These are phyloP conservation scores for Phaeosphaeriaceae sp. DNA, from an alignment of 2,329 filamentous ascomycete genomes.

Conservation along the genomic window DNA sequence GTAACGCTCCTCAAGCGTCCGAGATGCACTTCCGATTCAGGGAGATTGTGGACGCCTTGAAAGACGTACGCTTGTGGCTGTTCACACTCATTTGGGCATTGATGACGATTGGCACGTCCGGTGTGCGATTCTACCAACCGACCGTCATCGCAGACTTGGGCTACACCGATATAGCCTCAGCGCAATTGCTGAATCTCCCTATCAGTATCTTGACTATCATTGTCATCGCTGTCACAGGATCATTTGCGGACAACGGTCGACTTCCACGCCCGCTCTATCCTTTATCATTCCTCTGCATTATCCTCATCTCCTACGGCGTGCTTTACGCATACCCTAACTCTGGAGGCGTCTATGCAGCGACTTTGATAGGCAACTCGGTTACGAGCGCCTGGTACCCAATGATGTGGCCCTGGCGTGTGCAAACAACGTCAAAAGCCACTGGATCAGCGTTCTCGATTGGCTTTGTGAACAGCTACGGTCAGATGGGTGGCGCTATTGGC, in stretches of 20 bases:
- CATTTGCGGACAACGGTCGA: conserved; percentile 38
- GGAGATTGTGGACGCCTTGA: conserved; percentile 56
- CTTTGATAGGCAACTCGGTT: conserved; percentile 20
- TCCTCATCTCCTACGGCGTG: conserved; percentile 51
- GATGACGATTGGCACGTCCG: conserved; percentile 36
- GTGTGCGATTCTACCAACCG: conserved; percentile 31
- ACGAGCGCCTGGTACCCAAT: conserved; percentile 28
- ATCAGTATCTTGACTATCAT: conserved; percentile 53
- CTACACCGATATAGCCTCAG: conserved; percentile 20
- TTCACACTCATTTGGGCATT: conserved; percentile 58
- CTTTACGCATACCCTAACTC: conserved; percentile 26
- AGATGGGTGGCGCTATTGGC: conserved; percentile 56
- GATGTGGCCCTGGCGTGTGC: conserved; percentile 52
- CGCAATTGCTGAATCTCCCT: conserved; percentile 19
- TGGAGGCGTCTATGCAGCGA: conserved; percentile 55
- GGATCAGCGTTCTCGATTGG: conserved; percentile 56
- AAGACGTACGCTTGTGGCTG: conserved; percentile 59
- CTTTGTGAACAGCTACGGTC: conserved; percentile 54
- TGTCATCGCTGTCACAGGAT: conserved; percentile 50
- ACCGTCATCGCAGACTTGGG: conserved; percentile 32
- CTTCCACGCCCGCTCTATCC: conserved; percentile 52
- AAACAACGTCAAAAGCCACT: conserved; percentile 43
- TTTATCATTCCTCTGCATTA: conserved; percentile 53
- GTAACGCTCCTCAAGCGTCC: conserved; percentile 52
- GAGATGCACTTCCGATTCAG: conserved; percentile 57